Percentiles rank a stretch among this genome's conserved stretches.
Evolutionary conservation across 441 rosid species (phyloP).

Genomic region (Macaranga tanarius): DNA sequence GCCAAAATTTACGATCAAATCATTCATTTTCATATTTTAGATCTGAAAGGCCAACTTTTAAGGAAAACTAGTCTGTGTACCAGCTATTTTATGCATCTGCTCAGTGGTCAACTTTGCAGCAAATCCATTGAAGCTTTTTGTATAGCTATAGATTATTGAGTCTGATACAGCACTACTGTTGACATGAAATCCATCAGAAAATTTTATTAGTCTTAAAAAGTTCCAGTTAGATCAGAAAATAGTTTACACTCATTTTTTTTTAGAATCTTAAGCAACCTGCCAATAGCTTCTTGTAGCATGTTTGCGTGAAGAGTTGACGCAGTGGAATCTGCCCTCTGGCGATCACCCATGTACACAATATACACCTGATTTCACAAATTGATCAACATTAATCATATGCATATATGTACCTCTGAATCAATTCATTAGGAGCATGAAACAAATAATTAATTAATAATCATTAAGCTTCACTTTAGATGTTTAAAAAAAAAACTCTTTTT

Average conservation of each 20-base stretch:
- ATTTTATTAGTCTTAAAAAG: background rate
- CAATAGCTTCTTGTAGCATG: constrained; percentile 39
- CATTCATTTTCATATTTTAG: too few species aligned
- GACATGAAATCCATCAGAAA: background rate
- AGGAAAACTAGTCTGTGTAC: background rate
- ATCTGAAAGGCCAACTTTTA: background rate
- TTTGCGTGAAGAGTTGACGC: constrained; percentile 29
- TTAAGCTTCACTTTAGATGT: too few species aligned
- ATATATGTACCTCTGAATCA: too few species aligned
- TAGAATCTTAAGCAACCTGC: constrained; percentile 31
- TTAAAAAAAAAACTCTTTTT: too few species aligned
- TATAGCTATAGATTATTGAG: constrained; percentile 25
- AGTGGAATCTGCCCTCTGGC: constrained; percentile 22
- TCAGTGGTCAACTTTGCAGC: constrained; percentile 31
- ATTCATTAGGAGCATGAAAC: too few species aligned
- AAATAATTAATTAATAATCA: too few species aligned
- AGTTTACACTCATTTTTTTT: too few species aligned
- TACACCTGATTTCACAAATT: constrained; percentile 27
- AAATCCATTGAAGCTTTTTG: constrained; percentile 35
- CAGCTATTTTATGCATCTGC: constrained; percentile 27
- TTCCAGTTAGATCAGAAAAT: too few species aligned
- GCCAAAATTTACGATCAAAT: too few species aligned
- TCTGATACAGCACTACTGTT: constrained; percentile 23
- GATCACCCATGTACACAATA: constrained; percentile 49
- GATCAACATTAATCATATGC: too few species aligned